Evolutionary conservation across 306 rosid genomes (phyloP).

Genomic region (Oemleria cerasiformis): DNA sequence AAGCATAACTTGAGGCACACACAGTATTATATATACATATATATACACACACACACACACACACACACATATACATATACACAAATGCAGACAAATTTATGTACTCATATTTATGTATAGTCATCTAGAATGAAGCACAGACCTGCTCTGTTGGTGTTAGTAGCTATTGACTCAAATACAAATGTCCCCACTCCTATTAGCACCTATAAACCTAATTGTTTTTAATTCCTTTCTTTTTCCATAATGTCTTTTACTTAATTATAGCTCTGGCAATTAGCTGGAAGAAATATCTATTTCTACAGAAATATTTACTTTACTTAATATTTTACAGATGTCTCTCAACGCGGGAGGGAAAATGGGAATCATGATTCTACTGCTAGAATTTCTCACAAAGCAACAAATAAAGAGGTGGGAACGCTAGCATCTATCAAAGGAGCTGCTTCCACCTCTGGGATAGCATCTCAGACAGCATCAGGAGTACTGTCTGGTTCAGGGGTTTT

Average conservation of each 20-base stretch:
- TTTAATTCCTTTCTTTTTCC: neutral
- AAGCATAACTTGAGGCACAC: neutral
- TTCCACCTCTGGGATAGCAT: constrained; percentile 81
- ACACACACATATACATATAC: too few species aligned
- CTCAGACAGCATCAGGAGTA: constrained; percentile 97
- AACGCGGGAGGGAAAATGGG: constrained; percentile 90
- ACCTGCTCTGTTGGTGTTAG: neutral
- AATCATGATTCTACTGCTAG: constrained; percentile 69
- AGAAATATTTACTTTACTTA: constrained; percentile 19
- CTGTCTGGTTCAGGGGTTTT: constrained; percentile 98
- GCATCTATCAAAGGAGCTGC: constrained; percentile 78
- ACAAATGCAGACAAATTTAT: too few species aligned
- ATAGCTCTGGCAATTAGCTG: neutral
- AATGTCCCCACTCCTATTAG: neutral
- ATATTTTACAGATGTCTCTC: constrained; percentile 82
- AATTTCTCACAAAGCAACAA: constrained; percentile 56
- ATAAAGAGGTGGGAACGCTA: constrained; percentile 66
- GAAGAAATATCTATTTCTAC: constrained; percentile 22
- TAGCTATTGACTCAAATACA: neutral
- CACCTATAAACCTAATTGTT: neutral
- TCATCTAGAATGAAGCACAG: neutral
- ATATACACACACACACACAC: too few species aligned
- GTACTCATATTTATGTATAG: neutral
- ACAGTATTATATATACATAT: neutral
- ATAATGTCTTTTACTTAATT: constrained; percentile 1